phyloP scores from a whole-genome alignment of 331 rosid species.

The Telfairia occidentalis region DNA sequence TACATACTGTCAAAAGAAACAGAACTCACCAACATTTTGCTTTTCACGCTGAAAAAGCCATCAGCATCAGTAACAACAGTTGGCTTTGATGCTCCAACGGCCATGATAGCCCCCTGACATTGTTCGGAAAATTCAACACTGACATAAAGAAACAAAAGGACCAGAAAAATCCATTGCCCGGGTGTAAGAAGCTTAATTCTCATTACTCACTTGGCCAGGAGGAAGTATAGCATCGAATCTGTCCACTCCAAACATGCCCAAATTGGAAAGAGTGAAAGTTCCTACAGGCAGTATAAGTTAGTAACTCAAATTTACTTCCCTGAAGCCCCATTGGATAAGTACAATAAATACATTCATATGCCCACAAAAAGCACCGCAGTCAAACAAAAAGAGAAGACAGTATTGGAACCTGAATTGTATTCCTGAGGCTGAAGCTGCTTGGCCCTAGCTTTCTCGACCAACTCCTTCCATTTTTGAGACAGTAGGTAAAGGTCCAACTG shows the following conservation, averaged over 20 bases:
- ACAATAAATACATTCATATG: neutral
- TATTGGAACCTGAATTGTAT: constrained; percentile 59
- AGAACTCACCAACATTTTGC: constrained; percentile 79
- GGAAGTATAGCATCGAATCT: constrained; percentile 93
- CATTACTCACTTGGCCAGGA: constrained; percentile 71
- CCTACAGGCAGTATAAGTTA: constrained; percentile 39
- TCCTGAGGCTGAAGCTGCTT: constrained; percentile 93
- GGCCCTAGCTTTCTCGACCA: constrained; percentile 72
- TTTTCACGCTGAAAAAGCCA: constrained; percentile 80
- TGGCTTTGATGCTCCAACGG: constrained; percentile 94
- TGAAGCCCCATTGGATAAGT: constrained; percentile 5
- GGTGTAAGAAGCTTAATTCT: neutral
- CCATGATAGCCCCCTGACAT: constrained; percentile 90
- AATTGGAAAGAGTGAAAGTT: constrained; percentile 84
- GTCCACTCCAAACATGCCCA: constrained; percentile 97
- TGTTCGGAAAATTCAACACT: constrained; percentile 17
- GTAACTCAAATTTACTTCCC: neutral
- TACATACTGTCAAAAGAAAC: neutral
- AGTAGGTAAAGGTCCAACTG: constrained; percentile 86
- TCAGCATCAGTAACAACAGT: constrained; percentile 58
- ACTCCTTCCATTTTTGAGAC: constrained; percentile 87
- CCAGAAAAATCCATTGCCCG: neutral
- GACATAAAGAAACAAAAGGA: neutral
- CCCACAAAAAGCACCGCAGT: neutral
- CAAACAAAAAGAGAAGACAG: neutral